phyloP scores from a whole-genome alignment of 192 early-diverging fungal genomes.

The Coemansia sp. region DNA sequence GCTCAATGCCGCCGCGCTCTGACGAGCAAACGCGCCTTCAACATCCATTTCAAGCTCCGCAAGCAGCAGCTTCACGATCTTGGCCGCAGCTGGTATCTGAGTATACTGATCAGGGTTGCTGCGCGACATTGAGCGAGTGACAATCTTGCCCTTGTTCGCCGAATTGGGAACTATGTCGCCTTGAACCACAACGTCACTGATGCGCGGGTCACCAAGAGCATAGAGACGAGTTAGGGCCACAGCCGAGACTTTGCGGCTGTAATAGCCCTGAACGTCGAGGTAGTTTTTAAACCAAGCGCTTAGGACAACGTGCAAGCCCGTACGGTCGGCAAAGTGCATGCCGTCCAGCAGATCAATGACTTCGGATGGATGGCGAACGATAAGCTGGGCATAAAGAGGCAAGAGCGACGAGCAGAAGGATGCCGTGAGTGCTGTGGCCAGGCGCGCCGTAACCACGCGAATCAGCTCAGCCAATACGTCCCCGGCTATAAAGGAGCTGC shows the following conservation, averaged over 20 bases:
- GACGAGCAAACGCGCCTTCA: slow-evolving; percentile 59
- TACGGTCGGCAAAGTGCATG: slow-evolving; percentile 57
- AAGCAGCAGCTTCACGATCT: slow-evolving; percentile 82
- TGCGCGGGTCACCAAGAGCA: slow-evolving; percentile 61
- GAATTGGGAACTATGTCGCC: slow-evolving; percentile 70
- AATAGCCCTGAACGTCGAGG: slow-evolving; percentile 77
- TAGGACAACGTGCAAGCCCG: slow-evolving; percentile 76
- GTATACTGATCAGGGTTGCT: slow-evolving; percentile 70
- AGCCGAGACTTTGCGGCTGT: slow-evolving; percentile 74
- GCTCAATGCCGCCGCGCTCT: slow-evolving; percentile 54
- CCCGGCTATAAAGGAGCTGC: slow-evolving; percentile 26
- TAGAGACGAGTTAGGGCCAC: slow-evolving; percentile 77
- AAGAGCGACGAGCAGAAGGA: slow-evolving; percentile 84
- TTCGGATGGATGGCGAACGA: slow-evolving; percentile 64
- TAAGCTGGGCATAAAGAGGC: slow-evolving; percentile 83
- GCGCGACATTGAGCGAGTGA: slow-evolving; percentile 59
- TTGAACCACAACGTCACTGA: slow-evolving; percentile 67
- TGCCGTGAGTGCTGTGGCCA: slow-evolving; percentile 71
- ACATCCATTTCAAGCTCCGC: slow-evolving; percentile 73
- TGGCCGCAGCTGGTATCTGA: slow-evolving; percentile 72
- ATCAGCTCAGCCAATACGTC: slow-evolving; percentile 70
- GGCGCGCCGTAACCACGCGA: slow-evolving; percentile 66
- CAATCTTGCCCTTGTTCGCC: slow-evolving; percentile 50
- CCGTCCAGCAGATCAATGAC: slow-evolving; percentile 71
- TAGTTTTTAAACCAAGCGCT: slow-evolving; percentile 82